Base-by-base conservation (phyloP, 768 basidiomycete species). In the Hygrophoropsis aurantiaca region DNA sequence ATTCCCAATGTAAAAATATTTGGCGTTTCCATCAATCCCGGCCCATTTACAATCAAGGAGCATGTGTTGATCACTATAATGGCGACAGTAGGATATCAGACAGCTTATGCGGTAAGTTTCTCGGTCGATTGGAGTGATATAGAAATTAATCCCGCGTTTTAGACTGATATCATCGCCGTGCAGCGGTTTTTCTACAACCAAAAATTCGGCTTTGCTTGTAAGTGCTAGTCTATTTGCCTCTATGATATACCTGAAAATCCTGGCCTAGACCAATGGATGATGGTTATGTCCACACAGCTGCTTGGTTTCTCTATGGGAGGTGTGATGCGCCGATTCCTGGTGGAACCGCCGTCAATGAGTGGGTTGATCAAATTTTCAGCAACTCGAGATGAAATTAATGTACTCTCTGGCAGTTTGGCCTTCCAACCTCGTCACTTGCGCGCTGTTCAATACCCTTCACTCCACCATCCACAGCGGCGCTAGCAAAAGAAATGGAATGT, bases 371-470 rank as follows among this genome's bases (percentile, higher is more conserved):
- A 30, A 6, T 44, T n/a, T n/a, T 27, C 35, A 16, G n/a, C 13
- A 42, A 38, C 15, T 37, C 35, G 44, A 23, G 11, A 15, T 4
- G 1, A 32, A 26, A n/a, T 23, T 34, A 9, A n/a, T n/a, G n/a
- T 16, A 34, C 21, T 13, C 45, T 48, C 46, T 51, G 23, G 15
- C 47, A 82, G 84, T 89, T 35, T 89, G 87, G 87, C 87, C 87
- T 1, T 75, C 78, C 46, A 81, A 82, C 34, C 71, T 89, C 4
- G 87, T 88, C 11, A 71, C 77, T 0, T 86, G 85, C 55, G 82
- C 84, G 3, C 58, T 88, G 3, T 87, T 85, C 62, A 88, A 89
- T 53, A 89, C 86, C 0, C 73, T 89, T 5, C 87, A 89, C 60
- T 78, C 79, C 0, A 74, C 79, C 42, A 46, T 53, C 13, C 75